Conservation (phyloP, 2,329 filamentous ascomycete genomes). For the Xylariaceae sp. region DNA sequence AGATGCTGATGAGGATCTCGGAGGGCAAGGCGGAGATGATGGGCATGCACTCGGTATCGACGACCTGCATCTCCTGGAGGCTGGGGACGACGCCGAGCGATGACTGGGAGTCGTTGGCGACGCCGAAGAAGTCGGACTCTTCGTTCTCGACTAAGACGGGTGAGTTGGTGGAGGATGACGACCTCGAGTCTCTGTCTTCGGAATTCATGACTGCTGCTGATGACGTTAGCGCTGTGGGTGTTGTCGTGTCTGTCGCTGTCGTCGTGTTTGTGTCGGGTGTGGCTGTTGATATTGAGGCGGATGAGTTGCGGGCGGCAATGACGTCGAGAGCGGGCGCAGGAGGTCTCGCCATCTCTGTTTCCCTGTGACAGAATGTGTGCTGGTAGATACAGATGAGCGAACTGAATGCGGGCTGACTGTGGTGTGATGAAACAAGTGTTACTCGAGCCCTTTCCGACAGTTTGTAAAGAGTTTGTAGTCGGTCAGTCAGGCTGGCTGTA, state of each 20-base stretch:
- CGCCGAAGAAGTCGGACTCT: conserved; percentile 89
- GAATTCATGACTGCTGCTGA: conserved; percentile 33
- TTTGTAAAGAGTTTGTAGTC: no score
- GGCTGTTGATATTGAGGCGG: not conserved
- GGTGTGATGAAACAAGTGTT: no score
- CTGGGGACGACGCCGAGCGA: conserved; percentile 74
- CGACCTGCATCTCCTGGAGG: conserved; percentile 68
- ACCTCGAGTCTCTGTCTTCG: conserved; percentile 54
- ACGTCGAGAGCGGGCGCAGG: not conserved
- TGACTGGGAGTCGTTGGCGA: conserved; percentile 87
- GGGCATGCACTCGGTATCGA: conserved; percentile 63
- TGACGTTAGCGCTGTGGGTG: no score
- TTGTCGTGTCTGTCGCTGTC: not conserved
- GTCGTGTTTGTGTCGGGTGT: not conserved
- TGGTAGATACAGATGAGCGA: no score
- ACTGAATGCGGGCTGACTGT: no score
- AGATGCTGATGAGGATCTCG: conserved; percentile 91
- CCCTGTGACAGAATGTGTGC: no score
- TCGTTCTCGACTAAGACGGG: conserved; percentile 75
- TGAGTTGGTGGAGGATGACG: conserved; percentile 68
- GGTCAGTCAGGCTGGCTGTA: no score
- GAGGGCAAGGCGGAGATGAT: conserved; percentile 83
- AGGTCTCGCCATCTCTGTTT: no score
- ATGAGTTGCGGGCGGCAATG: not conserved
- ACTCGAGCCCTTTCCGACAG: no score